Evolutionary conservation across 306 rosid species (phyloP).

Genomic region (Albizia julibrissin): DNA sequence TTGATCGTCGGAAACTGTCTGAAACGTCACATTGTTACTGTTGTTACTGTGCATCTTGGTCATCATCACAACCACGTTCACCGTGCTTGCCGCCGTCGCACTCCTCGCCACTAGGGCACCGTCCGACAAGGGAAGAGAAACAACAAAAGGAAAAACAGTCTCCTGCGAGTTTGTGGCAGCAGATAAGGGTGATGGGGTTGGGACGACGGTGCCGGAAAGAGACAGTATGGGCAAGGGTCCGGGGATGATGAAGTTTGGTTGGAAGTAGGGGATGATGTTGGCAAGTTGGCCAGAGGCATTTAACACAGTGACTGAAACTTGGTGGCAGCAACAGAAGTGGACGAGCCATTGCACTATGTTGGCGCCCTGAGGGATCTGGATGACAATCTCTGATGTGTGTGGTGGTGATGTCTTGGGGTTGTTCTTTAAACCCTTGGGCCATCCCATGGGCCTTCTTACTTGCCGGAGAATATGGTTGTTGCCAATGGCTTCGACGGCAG

Average conservation of each 20-base stretch:
- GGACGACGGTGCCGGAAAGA: constrained; percentile 24
- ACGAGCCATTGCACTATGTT: constrained; percentile 52
- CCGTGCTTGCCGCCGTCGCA: background rate
- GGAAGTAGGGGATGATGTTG: constrained; percentile 40
- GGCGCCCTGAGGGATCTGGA: constrained; percentile 56
- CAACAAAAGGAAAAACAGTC: background rate
- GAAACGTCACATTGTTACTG: too few species aligned
- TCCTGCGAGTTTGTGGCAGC: background rate
- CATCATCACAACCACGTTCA: background rate
- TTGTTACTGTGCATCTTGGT: background rate
- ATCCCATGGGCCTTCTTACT: constrained; percentile 53
- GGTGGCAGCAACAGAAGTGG: constrained; percentile 37
- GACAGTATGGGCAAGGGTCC: constrained; percentile 54
- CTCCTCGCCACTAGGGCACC: background rate
- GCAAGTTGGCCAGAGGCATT: constrained; percentile 54
- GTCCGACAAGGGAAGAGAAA: background rate
- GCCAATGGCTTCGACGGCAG: too few species aligned
- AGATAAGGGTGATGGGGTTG: background rate
- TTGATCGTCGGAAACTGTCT: too few species aligned
- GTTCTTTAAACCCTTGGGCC: constrained; percentile 78
- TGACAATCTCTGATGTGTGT: background rate
- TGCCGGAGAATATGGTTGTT: background rate
- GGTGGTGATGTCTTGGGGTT: constrained; percentile 39
- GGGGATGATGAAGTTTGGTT: constrained; percentile 29
- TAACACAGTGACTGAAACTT: constrained; percentile 40